Percentiles rank a stretch among this genome's conserved stretches.
phyloP scores from a whole-genome alignment of 2,329 filamentous ascomycete genomes.

The Hypoxylon sp. region DNA sequence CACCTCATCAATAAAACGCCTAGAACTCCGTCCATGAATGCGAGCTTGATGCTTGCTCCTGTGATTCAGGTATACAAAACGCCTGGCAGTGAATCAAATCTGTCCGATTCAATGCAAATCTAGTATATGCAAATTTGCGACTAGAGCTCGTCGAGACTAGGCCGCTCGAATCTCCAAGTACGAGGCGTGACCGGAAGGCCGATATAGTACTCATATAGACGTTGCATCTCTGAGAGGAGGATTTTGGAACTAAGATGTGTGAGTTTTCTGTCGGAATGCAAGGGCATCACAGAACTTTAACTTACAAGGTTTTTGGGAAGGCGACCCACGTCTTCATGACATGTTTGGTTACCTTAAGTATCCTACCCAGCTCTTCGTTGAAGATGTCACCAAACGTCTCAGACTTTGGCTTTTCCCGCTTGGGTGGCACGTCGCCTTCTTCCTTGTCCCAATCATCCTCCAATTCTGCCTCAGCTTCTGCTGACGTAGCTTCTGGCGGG shows the following conservation, averaged over 20 bases:
- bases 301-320: constrained; percentile 80
- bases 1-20: constrained; percentile 24
- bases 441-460: constrained; percentile 60
- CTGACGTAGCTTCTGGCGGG: constrained; percentile 35
- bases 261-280: constrained; percentile 19
- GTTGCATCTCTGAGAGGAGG: constrained; percentile 60
- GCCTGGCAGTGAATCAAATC: constrained; percentile 21
- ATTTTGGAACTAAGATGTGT: constrained; percentile 59
- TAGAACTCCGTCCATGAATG: constrained; percentile 39
- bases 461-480: constrained; percentile 47
- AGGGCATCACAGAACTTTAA: constrained; percentile 47
- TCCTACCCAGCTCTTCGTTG: constrained; percentile 72
- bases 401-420: constrained; percentile 51
- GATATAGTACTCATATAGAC: constrained; percentile 67
- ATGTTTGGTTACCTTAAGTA: constrained; percentile 74
- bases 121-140: constrained; percentile 8
- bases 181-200: constrained; percentile 67
- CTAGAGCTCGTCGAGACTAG: constrained; percentile 66
- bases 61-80: constrained; percentile 31
- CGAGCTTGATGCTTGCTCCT: constrained; percentile 24
- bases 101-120: constrained; percentile 20
- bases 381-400: constrained; percentile 70
- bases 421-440: constrained; percentile 56
- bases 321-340: constrained; percentile 79
- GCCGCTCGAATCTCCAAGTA: constrained; percentile 63